Conservation (phyloP, 2,329 filamentous ascomycete species). For the Periconia digitata region DNA sequence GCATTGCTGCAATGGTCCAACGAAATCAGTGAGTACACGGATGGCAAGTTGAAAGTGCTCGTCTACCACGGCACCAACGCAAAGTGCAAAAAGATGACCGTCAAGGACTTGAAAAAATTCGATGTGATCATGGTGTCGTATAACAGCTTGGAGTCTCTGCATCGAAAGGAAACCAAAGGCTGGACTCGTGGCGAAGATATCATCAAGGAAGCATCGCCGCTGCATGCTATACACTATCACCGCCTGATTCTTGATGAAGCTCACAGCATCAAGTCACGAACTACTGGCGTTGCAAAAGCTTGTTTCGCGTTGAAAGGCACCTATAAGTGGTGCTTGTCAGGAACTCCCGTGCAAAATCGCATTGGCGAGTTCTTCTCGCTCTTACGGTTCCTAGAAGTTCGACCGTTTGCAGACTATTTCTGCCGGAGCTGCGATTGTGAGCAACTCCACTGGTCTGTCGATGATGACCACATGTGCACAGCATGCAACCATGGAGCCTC, state of each 20-base stretch:
- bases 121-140: conserved; percentile 98
- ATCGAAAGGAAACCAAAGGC: conserved; percentile 89
- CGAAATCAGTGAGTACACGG: conserved; percentile 67
- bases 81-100: conserved; percentile 75
- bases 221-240: conserved; percentile 86
- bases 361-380: conserved; percentile 97
- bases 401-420: conserved; percentile 89
- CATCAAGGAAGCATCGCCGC: conserved; percentile 73
- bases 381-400: conserved; percentile 84
- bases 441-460: conserved; percentile 79
- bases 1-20: conserved; percentile 90
- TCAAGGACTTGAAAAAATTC: conserved; percentile 75
- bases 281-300: conserved; percentile 88
- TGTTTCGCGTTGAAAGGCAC: conserved; percentile 87
- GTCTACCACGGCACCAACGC: conserved; percentile 86
- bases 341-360: conserved; percentile 93
- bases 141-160: conserved; percentile 85
- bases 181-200: conserved; percentile 79
- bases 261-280: conserved; percentile 89
- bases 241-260: conserved; percentile 93
- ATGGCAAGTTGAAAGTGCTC: conserved; percentile 85
- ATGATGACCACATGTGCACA: conserved; percentile 70
- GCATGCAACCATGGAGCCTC: conserved; percentile 68
- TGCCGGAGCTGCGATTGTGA: conserved; percentile 86
- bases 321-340: conserved; percentile 95